Evolutionary conservation across 192 early-diverging fungal genomes (phyloP).

Genomic region (Mortierella hygrophila): DNA sequence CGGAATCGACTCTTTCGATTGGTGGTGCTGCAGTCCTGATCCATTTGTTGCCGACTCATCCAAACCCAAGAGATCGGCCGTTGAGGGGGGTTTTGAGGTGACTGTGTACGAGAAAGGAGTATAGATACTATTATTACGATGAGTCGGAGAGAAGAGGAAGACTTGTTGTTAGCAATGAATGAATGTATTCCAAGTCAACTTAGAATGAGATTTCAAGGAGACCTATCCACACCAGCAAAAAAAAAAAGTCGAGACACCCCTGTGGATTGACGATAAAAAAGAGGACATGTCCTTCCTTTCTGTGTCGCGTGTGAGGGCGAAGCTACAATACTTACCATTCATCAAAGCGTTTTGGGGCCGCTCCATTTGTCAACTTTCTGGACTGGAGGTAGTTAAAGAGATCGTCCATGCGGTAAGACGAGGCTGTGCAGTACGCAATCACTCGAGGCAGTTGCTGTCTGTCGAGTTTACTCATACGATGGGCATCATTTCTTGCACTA

Average conservation of each 20-base stretch:
- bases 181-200: not conserved
- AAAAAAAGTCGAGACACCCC: not conserved
- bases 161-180: not conserved
- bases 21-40: slow-evolving; percentile 27
- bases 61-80: slow-evolving; percentile 52
- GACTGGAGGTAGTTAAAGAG: slow-evolving; percentile 82
- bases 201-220: slow-evolving; percentile 10
- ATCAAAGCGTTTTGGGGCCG: slow-evolving; percentile 82
- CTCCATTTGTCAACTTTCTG: slow-evolving; percentile 70
- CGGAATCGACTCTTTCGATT: slow-evolving; percentile 43
- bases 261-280: not conserved
- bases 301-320: not conserved
- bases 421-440: slow-evolving; percentile 88
- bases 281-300: not conserved
- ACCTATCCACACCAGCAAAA: not conserved
- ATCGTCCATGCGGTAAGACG: slow-evolving; percentile 81
- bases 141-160: not conserved
- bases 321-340: slow-evolving; percentile 71
- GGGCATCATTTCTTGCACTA: slow-evolving; percentile 73
- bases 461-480: slow-evolving; percentile 81
- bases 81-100: slow-evolving; percentile 60
- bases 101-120: slow-evolving; percentile 64
- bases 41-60: slow-evolving; percentile 37
- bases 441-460: slow-evolving; percentile 81
- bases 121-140: slow-evolving; percentile 58